Evolutionary conservation across 1,284 basidiomycete genomes (phyloP).

Genomic region (Fomitopsis betulina): DNA sequence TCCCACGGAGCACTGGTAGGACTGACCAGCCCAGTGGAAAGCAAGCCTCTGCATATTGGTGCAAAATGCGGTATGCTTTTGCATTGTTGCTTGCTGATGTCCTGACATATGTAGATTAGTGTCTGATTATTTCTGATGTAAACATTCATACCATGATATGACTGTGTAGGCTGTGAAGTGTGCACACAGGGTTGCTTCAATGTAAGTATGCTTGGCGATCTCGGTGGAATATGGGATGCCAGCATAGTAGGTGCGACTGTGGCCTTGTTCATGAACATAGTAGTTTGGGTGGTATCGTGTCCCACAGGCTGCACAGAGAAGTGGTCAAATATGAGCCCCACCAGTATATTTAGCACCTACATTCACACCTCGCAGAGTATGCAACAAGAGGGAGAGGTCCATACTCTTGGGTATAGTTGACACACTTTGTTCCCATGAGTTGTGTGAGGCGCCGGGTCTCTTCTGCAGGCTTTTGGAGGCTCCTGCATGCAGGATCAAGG

Average conservation of each 20-base stretch:
- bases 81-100: neutral
- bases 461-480: neutral
- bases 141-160: neutral
- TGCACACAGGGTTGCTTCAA: neutral
- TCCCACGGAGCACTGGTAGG: neutral
- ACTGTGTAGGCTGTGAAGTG: neutral
- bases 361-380: neutral
- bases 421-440: neutral
- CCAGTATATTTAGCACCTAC: neutral
- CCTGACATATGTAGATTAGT: neutral
- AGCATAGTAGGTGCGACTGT: neutral
- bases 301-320: neutral
- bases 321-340: too few relatives aligned
- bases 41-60: neutral
- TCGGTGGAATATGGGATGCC: neutral
- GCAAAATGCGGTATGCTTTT: neutral
- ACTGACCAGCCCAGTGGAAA: neutral
- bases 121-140: too few relatives aligned
- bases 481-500: neutral
- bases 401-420: neutral
- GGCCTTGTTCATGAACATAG: neutral
- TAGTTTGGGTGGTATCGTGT: neutral
- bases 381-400: neutral
- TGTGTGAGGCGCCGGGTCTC: neutral
- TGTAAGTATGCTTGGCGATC: neutral